Conservation (phyloP, 768 basidiomycete genomes). For the Pisolithus sp. region DNA sequence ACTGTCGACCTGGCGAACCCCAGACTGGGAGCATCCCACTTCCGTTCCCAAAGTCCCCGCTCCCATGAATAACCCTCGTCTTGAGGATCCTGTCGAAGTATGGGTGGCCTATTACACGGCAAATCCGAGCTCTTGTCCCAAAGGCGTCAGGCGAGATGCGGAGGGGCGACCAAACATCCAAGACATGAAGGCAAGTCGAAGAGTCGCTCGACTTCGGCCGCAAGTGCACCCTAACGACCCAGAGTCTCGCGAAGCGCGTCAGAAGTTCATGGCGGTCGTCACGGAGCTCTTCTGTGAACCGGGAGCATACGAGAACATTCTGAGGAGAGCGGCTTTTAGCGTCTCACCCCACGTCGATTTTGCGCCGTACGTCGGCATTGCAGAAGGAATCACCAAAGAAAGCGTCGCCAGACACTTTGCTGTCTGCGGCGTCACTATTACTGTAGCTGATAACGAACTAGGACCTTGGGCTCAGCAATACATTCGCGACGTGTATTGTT, state of each 20-base stretch:
- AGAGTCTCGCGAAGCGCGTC: conserved; percentile 29
- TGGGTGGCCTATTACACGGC: conserved; percentile 41
- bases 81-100: conserved; percentile 40
- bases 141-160: conserved; percentile 38
- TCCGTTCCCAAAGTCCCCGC: conserved; percentile 13
- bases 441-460: conserved; percentile 31
- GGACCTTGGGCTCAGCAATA: conserved; percentile 37
- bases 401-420: conserved; percentile 38
- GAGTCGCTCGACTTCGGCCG: conserved; percentile 44
- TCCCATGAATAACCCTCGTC: conserved; percentile 36
- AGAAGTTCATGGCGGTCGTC: conserved; percentile 35
- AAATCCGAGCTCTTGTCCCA: conserved; percentile 42
- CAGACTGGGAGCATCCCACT: conserved; percentile 26
- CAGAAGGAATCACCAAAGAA: conserved; percentile 26
- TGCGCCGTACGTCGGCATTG: conserved; percentile 25
- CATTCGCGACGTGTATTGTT: conserved; percentile 23
- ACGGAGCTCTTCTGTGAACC: conserved; percentile 36
- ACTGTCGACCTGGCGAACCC: conserved; percentile 40
- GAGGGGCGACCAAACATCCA: conserved; percentile 32
- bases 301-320: conserved; percentile 35
- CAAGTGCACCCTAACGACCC: conserved; percentile 25
- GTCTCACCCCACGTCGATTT: conserved; percentile 30
- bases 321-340: conserved; percentile 29
- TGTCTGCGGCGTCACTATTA: conserved; percentile 32
- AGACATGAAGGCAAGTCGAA: conserved; percentile 42